Conservation (phyloP, 1,139 yeast genomes). For the Nakaseomyces delphensis region DNA sequence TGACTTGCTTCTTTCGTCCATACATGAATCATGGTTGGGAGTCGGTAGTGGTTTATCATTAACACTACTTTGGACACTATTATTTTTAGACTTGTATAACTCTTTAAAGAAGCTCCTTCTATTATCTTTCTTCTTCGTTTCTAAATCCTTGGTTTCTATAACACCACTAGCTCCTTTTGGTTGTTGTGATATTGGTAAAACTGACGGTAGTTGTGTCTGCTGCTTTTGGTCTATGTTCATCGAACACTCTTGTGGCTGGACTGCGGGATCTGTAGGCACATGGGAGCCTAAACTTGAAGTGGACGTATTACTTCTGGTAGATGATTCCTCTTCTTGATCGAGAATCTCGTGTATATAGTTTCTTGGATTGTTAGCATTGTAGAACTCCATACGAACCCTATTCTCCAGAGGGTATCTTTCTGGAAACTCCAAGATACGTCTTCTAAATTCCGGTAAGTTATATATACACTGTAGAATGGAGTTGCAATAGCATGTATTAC, state of each 20-base stretch:
- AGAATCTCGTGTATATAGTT: slow-evolving; percentile 37
- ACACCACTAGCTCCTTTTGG: neutral
- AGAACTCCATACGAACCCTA: slow-evolving; percentile 5
- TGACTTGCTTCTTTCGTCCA: neutral
- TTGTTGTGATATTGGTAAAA: neutral
- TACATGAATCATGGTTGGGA: neutral
- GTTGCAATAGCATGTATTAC: slow-evolving; percentile 91
- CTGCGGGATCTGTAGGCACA: neutral
- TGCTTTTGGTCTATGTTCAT: no score
- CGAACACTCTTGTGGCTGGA: no score
- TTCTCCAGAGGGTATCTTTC: slow-evolving; percentile 12
- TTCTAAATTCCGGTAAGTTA: slow-evolving; percentile 62
- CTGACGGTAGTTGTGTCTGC: neutral
- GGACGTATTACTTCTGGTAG: slow-evolving; percentile 34
- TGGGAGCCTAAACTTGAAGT: slow-evolving; percentile 4
- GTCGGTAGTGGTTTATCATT: neutral
- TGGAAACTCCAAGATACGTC: slow-evolving; percentile 45
- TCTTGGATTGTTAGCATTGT: slow-evolving; percentile 30
- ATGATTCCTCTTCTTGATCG: slow-evolving; percentile 33
- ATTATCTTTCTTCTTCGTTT: neutral
- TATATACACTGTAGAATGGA: slow-evolving; percentile 83
- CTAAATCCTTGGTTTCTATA: neutral
- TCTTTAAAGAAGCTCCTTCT: slow-evolving; percentile 3
- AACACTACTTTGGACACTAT: neutral
- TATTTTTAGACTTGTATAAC: neutral